Evolutionary conservation across 106 monocot genomes (phyloP), one percentile per base, ranked within the genome.

Genomic region (Apostasia shenzhenica): DNA sequence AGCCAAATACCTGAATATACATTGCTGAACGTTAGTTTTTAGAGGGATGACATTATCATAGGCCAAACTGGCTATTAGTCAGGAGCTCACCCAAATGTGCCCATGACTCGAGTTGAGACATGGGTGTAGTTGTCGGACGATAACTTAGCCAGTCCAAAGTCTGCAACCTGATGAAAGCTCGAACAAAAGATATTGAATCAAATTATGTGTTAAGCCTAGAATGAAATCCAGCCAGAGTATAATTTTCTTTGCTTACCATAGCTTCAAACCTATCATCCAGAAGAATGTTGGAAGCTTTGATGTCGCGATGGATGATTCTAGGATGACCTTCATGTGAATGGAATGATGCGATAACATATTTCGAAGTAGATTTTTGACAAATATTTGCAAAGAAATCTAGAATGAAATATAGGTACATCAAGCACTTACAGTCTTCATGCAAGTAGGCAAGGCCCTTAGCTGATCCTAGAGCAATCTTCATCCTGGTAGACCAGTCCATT

Each of bases 401-500:
- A 3, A 7, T 8, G 14, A 40, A 43, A 44, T 43, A 40, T 3
- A 56, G 59, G 5, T 1, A 37, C 44, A 5, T 26, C 11, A 54
- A 54, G 45, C 2, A 71, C 86, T 81, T 54, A 84, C 91, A 91
- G 45, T 91, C 91, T 69, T 91, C 91, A 62, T 91, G 91, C 68
- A 91, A 76, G 71, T 91, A 91, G 8, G 91, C 91, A 26, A 91
- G 84, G 37, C 91, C 87, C 66, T 84, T 91, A 4, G 86, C 91
- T 1, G 91, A 82, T 43, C 91, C 91, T 3, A 91, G 13, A 11
- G 91, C 91, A 48, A 91, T 91, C 78, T 82, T 91, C 7, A 87
- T 57, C 49, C 91, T 84, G 1, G 87, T 82, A 6, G 80, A 62
- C 73, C 83, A 86, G 68, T 79, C 85, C 85, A 90, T 85, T 8